These are phyloP conservation scores for Herpetomonas tarakana DNA, from an alignment of 208 protist genomes.

Conservation along the genomic window DNA sequence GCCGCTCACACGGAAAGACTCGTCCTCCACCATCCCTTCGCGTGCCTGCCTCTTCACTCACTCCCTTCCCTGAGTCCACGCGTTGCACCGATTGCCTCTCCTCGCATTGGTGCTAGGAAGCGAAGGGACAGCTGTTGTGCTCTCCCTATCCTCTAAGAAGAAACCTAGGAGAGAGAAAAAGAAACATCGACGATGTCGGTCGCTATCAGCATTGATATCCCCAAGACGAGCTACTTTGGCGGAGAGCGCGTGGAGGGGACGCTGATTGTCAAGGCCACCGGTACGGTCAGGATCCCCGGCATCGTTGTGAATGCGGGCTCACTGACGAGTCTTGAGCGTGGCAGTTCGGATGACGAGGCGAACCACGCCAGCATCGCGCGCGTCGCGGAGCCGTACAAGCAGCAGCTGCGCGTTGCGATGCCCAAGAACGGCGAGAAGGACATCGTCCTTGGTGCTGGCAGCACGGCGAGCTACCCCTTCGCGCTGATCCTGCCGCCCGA, in stretches of 20 bases:
- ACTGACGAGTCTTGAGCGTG: background rate
- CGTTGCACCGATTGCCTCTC: no score
- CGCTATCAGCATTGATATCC: background rate
- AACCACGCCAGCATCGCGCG: background rate
- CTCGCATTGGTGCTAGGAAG: no score
- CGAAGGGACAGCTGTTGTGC: no score
- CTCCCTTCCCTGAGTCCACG: no score
- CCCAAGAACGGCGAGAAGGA: background rate
- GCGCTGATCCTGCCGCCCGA: background rate
- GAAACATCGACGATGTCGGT: background rate
- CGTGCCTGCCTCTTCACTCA: background rate
- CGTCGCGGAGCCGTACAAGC: conserved; percentile 1
- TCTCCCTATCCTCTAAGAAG: no score
- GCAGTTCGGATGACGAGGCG: background rate
- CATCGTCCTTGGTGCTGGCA: background rate
- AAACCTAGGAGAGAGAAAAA: no score
- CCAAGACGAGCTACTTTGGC: background rate
- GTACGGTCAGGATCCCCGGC: background rate
- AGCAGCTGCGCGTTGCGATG: conserved; percentile 3
- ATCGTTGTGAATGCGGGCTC: background rate
- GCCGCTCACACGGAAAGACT: no score
- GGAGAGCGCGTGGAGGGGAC: background rate
- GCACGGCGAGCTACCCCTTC: background rate
- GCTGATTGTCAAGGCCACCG: background rate
- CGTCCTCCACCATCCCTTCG: no score